Conservation (phyloP, 352 stramenopile species). For the Halophytophthora batemanensis region DNA sequence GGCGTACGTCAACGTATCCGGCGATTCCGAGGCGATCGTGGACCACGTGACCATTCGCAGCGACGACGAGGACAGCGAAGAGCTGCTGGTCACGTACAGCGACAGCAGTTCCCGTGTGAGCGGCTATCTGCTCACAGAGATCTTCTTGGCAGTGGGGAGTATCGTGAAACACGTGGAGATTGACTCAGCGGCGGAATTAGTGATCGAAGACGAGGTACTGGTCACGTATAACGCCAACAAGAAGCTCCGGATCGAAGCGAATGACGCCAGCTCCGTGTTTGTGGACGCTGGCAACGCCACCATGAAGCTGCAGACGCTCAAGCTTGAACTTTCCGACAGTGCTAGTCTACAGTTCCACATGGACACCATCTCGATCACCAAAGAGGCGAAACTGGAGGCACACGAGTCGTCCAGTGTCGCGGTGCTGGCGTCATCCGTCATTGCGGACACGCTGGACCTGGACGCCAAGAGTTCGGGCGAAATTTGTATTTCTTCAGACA, state of each 20-base stretch:
- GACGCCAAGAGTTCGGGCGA: constrained; percentile 17
- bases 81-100: constrained; percentile 19
- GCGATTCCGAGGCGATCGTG: background rate
- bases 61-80: constrained; percentile 5
- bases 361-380: constrained; percentile 12
- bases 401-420: constrained; percentile 14
- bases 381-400: constrained; percentile 18
- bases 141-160: constrained; percentile 19
- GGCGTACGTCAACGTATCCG: constrained; percentile 12
- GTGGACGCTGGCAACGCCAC: constrained; percentile 16
- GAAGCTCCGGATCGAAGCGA: constrained; percentile 25
- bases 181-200: constrained; percentile 20
- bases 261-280: constrained; percentile 27
- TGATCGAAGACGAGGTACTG: constrained; percentile 28
- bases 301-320: constrained; percentile 20
- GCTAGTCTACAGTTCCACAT: constrained; percentile 27
- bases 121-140: constrained; percentile 32
- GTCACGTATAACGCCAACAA: constrained; percentile 18
- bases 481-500: constrained; percentile 20
- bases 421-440: constrained; percentile 21
- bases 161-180: constrained; percentile 28
- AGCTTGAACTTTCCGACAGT: constrained; percentile 11
- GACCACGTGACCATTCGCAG: background rate
- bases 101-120: constrained; percentile 13
- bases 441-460: constrained; percentile 16